Conservation (phyloP, 352 stramenopile genomes). For the Pythium periplocum region DNA sequence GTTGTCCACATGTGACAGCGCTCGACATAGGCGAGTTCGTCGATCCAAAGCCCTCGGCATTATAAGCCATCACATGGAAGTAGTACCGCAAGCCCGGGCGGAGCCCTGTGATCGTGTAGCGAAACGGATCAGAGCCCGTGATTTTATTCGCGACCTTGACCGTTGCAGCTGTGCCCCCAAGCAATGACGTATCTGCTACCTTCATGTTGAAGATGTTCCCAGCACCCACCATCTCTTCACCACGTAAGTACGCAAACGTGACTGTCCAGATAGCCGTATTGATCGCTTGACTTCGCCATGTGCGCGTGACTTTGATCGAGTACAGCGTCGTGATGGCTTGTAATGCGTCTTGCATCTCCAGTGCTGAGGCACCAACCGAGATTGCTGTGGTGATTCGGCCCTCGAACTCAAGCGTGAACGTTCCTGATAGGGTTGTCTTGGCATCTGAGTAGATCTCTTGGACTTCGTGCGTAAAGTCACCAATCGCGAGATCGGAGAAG, state of each 20-base stretch:
- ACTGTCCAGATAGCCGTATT: conserved; percentile 89
- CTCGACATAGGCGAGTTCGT: conserved; percentile 50
- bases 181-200: conserved; percentile 29
- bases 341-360: conserved; percentile 82
- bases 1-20: conserved; percentile 51
- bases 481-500: conserved; percentile 84
- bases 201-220: conserved; percentile 87
- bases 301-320: conserved; percentile 72
- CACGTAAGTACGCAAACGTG: conserved; percentile 90
- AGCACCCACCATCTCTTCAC: conserved; percentile 89
- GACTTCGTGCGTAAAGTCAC: conserved; percentile 92
- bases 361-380: conserved; percentile 56
- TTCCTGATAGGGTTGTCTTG: conserved; percentile 47
- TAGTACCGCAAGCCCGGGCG: conserved; percentile 56
- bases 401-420: conserved; percentile 89
- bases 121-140: conserved; percentile 89
- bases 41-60: conserved; percentile 53
- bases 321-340: conserved; percentile 80
- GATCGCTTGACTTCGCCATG: conserved; percentile 25
- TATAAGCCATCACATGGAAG: conserved; percentile 82
- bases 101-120: conserved; percentile 51
- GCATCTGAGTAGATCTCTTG: conserved; percentile 86
- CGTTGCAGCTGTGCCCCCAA: conserved; percentile 57
- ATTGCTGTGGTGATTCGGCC: conserved; percentile 77
- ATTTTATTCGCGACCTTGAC: conserved; percentile 79